A percentile compares a stretch with the other conserved stretches of the same genome.
Conservation (phyloP, 2,329 filamentous ascomycete genomes). For the Sporothrix brunneoviolacea region DNA sequence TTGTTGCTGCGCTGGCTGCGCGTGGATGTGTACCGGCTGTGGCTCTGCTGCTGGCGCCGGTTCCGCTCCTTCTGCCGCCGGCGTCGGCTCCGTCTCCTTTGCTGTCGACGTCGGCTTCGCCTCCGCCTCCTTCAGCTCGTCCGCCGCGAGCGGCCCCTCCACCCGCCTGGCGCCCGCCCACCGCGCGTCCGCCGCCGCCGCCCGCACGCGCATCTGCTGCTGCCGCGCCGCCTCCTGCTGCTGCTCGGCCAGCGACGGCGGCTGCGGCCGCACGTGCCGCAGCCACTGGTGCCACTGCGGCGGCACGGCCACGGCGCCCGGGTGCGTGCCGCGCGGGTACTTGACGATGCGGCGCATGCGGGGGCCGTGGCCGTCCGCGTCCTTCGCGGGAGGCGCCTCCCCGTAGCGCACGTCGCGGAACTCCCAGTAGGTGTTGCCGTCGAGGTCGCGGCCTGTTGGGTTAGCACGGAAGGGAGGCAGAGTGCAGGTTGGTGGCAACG, state of each 20-base stretch:
- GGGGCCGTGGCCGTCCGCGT: conserved; percentile 19
- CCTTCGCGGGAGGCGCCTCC: conserved; percentile 18
- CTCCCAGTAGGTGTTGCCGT: conserved; percentile 64
- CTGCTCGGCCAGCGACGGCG: conserved; percentile 54
- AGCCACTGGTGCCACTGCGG: conserved; percentile 66
- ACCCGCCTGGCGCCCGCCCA: conserved; percentile 50
- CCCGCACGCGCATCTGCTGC: conserved; percentile 47
- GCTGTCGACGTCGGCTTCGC: conserved; percentile 9
- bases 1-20: not conserved
- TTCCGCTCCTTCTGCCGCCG: not conserved
- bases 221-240: conserved; percentile 45
- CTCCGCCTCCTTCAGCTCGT: conserved; percentile 2
- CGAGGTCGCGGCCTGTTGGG: conserved; percentile 55
- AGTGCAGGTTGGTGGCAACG: too few species aligned
- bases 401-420: conserved; percentile 48
- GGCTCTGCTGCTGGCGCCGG: not conserved
- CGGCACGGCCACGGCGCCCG: conserved; percentile 49
- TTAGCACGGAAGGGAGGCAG: too few species aligned
- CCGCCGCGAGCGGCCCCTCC: conserved; percentile 7
- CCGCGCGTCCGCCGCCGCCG: conserved; percentile 54
- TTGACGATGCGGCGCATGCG: conserved; percentile 56
- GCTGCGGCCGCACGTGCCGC: conserved; percentile 48
- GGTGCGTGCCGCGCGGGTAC: conserved; percentile 48
- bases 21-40: conserved; percentile 3
- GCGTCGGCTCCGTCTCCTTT: not conserved